Base-by-base conservation (phyloP, 257 asterid species). In the Rubia yunnanensis region DNA sequence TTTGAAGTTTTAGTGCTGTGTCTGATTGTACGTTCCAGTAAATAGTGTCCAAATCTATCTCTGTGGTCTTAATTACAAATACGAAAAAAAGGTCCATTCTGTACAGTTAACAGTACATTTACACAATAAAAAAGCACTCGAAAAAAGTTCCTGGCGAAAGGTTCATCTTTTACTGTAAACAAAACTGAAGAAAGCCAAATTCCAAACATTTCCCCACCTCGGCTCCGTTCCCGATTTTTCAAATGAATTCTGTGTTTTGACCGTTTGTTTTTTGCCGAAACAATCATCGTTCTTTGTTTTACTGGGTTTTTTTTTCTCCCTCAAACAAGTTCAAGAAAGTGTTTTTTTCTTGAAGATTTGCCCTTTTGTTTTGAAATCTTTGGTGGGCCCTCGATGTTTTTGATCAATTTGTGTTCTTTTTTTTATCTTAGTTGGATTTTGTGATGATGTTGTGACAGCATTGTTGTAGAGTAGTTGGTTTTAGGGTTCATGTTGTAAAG, bases 151-250 rank as follows among this genome's bases (percentile, higher is more conserved):
- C 64, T 72, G 65, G 65, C 36, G 66, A 67, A 77, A 71, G 75
- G 85, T 91, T 86, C 72, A n/a, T 59, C 78, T 78, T 53, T 53
- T 53, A 53, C 6, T 1, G 23, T 85, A 81, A 85, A 91, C 77
- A 82, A 75, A n/a, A 22, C 82, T 72, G 60, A 49, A 68, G 74
- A 75, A 80, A 81, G 92, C 79, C 86, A 71, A 71, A 13, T 32
- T 46, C 82, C 79, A 73, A 66, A 69, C 67, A 73, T 75, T 73
- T 77, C 77, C 53, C 69, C 78, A 23, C 82, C 83, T 70, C 73
- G 41, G 53, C 68, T 36, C 56, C 36, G 39, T 74, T 75, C 78
- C 78, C 81, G 74, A 71, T 63, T 60, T 64, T 78, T 76, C 77
- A 71, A 77, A 73, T 77, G 17, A 60, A 71, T 52, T 49, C 73